A percentile compares a stretch with the other conserved stretches of the same genome.
Evolutionary conservation across 805 yeast species (phyloP).

Genomic region (Saccharomycopsis sp.): DNA sequence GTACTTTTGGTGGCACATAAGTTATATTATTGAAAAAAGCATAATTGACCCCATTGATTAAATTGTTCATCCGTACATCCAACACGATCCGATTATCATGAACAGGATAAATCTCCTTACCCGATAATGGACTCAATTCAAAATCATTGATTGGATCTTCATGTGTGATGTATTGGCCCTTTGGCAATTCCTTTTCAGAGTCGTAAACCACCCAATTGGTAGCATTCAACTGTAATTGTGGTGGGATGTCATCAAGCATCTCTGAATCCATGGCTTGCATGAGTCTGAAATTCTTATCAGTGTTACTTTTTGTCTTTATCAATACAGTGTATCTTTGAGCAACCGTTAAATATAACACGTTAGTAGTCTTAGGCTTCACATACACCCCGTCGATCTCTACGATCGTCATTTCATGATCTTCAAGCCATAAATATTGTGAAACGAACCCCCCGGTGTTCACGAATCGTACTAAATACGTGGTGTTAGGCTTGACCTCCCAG

Average conservation of each 20-base stretch:
- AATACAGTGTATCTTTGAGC: slow-evolving; percentile 79
- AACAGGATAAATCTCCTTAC: slow-evolving; percentile 41
- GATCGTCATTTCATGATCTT: slow-evolving; percentile 64
- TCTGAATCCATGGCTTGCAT: slow-evolving; percentile 55
- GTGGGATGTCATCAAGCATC: slow-evolving; percentile 68
- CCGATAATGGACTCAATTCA: slow-evolving; percentile 35
- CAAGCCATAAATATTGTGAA: slow-evolving; percentile 61
- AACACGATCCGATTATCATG: slow-evolving; percentile 57
- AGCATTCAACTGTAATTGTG: slow-evolving; percentile 45
- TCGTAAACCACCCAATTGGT: slow-evolving; percentile 53
- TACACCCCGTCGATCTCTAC: slow-evolving; percentile 73
- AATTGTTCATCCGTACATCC: slow-evolving; percentile 56
- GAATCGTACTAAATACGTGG: slow-evolving; percentile 58
- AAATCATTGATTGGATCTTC: slow-evolving; percentile 41
- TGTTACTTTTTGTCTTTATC: slow-evolving; percentile 44
- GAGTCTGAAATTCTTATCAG: slow-evolving; percentile 48
- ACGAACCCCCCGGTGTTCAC: slow-evolving; percentile 67
- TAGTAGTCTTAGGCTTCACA: slow-evolving; percentile 50
- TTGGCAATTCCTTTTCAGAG: slow-evolving; percentile 28
- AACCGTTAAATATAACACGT: slow-evolving; percentile 57
- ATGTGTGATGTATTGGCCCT: slow-evolving; percentile 25
- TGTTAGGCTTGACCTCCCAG: slow-evolving; percentile 48
- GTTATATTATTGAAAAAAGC: slow-evolving; percentile 70
- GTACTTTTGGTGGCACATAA: slow-evolving; percentile 61
- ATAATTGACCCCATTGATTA: slow-evolving; percentile 69